phyloP scores from a whole-genome alignment of 1,139 yeast genomes.

The Kurtzmaniella natalensis region DNA sequence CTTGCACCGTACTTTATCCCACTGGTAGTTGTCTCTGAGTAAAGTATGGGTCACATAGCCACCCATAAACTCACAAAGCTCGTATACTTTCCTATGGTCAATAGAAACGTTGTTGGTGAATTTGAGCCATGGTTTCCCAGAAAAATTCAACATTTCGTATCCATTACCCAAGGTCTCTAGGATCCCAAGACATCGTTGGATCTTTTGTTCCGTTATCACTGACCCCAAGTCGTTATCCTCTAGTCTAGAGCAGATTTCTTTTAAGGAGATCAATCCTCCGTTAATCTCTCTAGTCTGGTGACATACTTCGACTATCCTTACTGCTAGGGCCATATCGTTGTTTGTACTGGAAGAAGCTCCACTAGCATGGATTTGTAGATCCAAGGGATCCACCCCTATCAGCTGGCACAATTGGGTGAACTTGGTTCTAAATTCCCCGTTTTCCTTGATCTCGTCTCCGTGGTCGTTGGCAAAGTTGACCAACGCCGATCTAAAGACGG shows the following conservation, averaged over 20 bases:
- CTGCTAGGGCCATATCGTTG: constrained; percentile 63
- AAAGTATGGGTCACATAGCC: constrained; percentile 60
- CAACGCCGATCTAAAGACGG: constrained; percentile 58
- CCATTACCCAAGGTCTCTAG: constrained; percentile 32
- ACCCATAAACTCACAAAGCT: constrained; percentile 66
- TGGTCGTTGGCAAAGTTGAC: constrained; percentile 61
- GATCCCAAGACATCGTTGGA: constrained; percentile 17
- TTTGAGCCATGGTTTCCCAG: constrained; percentile 38
- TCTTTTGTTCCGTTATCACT: constrained; percentile 16
- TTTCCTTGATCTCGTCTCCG: constrained; percentile 56
- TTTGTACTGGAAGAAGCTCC: constrained; percentile 22
- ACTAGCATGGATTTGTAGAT: constrained; percentile 34
- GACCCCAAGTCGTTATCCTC: constrained; percentile 18
- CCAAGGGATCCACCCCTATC: constrained; percentile 82
- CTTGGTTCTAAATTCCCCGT: constrained; percentile 61
- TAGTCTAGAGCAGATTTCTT: constrained; percentile 44
- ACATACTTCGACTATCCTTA: constrained; percentile 71
- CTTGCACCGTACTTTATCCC: constrained; percentile 63
- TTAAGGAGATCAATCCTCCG: constrained; percentile 72
- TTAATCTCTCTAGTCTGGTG: constrained; percentile 64
- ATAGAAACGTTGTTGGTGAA: constrained; percentile 32
- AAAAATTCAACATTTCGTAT: constrained; percentile 29
- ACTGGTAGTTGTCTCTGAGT: constrained; percentile 64
- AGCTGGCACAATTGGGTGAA: constrained; percentile 73
- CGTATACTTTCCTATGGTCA: constrained; percentile 70